phyloP scores from a whole-genome alignment of 441 rosid species.

The Daphne laureola region DNA sequence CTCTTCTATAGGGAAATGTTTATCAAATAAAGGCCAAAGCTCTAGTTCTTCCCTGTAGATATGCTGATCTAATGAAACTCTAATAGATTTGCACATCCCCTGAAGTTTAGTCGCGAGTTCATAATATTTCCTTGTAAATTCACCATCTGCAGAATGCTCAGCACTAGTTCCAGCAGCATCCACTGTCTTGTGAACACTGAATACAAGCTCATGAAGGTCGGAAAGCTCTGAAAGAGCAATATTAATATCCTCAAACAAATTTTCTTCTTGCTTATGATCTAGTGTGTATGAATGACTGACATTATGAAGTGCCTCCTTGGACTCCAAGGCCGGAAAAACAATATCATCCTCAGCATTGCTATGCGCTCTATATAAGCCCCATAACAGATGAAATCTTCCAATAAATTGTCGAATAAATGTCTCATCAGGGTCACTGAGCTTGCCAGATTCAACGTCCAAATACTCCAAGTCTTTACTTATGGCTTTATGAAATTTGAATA shows the following conservation, averaged over 20 bases:
- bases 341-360: constrained; percentile 88
- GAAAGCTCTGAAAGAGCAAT: constrained; percentile 47
- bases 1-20: constrained; percentile 69
- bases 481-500: constrained; percentile 79
- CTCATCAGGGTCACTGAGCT: constrained; percentile 50
- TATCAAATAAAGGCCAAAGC: constrained; percentile 73
- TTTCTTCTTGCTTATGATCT: constrained; percentile 76
- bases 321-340: constrained; percentile 78
- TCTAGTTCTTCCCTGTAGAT: constrained; percentile 66
- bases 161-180: constrained; percentile 15
- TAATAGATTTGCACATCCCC: constrained; percentile 73
- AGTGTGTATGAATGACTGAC: constrained; percentile 80
- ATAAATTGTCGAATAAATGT: constrained; percentile 55
- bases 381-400: constrained; percentile 66
- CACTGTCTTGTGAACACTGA: constrained; percentile 11
- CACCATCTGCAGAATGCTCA: constrained; percentile 17
- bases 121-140: constrained; percentile 25
- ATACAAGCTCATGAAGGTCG: constrained; percentile 42
- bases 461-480: constrained; percentile 72
- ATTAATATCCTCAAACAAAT: constrained; percentile 61
- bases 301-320: constrained; percentile 73
- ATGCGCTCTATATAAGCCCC: constrained; percentile 78
- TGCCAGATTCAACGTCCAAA: constrained; percentile 69
- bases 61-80: constrained; percentile 71
- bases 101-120: constrained; percentile 70